Evolutionary conservation across 208 protist species (phyloP).

Genomic region (Strigomonas culicis): DNA sequence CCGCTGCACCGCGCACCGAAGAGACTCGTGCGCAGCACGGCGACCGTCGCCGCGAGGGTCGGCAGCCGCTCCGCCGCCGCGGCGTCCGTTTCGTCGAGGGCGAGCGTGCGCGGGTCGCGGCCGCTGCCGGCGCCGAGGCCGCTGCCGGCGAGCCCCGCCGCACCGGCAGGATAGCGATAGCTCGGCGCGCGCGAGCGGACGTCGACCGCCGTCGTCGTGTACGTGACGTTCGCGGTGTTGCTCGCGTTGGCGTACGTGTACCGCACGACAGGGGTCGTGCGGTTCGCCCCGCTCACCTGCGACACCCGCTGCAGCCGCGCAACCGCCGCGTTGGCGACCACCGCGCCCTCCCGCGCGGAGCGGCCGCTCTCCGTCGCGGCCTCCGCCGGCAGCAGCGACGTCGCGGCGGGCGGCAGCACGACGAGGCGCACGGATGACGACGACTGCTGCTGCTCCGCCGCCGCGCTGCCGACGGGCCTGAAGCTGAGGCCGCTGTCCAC

Average conservation of each 20-base stretch:
- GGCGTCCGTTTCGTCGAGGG: neutral
- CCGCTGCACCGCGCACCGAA: slow-evolving; percentile 46
- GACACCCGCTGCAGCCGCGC: neutral
- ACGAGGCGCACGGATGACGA: slow-evolving; percentile 6
- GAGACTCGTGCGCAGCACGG: slow-evolving; percentile 42
- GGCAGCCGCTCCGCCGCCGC: slow-evolving; percentile 14
- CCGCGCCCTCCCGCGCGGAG: slow-evolving; percentile 5
- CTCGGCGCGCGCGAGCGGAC: neutral
- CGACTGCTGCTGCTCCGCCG: neutral
- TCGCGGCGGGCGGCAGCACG: slow-evolving; percentile 27
- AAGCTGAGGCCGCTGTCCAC: slow-evolving; percentile 54
- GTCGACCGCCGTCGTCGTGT: neutral
- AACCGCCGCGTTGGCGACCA: neutral
- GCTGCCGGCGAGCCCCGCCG: neutral
- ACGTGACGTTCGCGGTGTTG: neutral
- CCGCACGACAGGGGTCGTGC: neutral
- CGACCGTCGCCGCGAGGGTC: slow-evolving; percentile 39
- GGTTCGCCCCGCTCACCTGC: neutral
- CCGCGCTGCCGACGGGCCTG: slow-evolving; percentile 17
- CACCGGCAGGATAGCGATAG: neutral
- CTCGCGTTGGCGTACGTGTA: neutral
- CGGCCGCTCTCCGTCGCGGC: neutral
- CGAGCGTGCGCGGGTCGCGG: neutral
- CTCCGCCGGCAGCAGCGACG: slow-evolving; percentile 13
- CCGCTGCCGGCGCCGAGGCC: neutral